A percentile compares a stretch with the other conserved stretches of the same genome.
phyloP scores from a whole-genome alignment of 441 rosid genomes.

The Codiaeum variegatum region DNA sequence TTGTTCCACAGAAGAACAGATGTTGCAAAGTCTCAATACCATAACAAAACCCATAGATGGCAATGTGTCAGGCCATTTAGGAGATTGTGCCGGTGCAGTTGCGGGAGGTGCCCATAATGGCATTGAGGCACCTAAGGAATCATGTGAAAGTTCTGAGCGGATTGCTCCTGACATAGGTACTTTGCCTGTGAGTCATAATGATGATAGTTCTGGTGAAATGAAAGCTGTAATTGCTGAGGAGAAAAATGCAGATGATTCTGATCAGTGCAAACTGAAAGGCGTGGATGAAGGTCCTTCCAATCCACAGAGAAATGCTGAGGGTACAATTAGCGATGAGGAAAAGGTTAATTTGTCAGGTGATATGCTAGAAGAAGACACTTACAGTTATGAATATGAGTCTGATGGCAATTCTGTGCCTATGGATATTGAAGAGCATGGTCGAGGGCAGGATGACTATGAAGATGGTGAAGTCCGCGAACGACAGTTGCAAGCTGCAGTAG shows the following conservation, averaged over 20 bases:
- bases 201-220: constrained; percentile 26
- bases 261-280: constrained; percentile 21
- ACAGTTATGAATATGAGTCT: constrained; percentile 47
- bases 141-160: constrained; percentile 20
- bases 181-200: constrained; percentile 27
- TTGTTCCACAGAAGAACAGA: constrained; percentile 25
- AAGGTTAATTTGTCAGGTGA: constrained; percentile 52
- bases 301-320: constrained; percentile 39
- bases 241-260: constrained; percentile 28
- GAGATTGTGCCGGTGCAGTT: constrained; percentile 3
- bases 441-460: constrained; percentile 46
- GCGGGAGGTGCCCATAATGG: constrained; percentile 22
- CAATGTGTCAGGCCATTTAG: constrained; percentile 21
- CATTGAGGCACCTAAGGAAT: constrained; percentile 27
- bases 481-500: constrained; percentile 22
- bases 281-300: constrained; percentile 28
- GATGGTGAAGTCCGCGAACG: constrained; percentile 64
- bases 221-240: constrained; percentile 31
- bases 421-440: constrained; percentile 38
- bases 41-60: constrained; percentile 17
- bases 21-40: constrained; percentile 23
- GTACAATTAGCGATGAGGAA: constrained; percentile 51
- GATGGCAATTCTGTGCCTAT: constrained; percentile 38
- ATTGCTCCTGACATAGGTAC: constrained; percentile 23
- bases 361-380: constrained; percentile 42